A percentile compares a stretch with the other conserved stretches of the same genome.
These are phyloP conservation scores for Phaseolus coccineus DNA, from an alignment of 331 rosid genomes.

Conservation along the genomic window DNA sequence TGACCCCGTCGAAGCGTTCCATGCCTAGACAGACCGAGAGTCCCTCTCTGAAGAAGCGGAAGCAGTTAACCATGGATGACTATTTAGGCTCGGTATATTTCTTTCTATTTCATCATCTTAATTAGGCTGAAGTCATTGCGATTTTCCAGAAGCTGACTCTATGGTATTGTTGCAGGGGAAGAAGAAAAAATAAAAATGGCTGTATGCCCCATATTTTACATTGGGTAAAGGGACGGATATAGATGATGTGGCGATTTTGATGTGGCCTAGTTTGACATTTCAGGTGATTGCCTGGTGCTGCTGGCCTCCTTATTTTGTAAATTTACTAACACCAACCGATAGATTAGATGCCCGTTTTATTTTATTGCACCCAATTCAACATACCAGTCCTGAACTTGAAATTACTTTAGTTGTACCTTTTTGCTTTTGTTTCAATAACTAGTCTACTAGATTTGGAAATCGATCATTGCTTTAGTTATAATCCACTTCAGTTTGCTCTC, in stretches of 20 bases:
- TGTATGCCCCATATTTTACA: too few relatives aligned
- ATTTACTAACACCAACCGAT: constrained; percentile 32
- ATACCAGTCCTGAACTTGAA: background rate
- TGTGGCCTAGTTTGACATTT: constrained; percentile 9
- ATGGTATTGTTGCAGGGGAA: constrained; percentile 67
- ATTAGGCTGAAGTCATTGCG: background rate
- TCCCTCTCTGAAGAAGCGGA: constrained; percentile 81
- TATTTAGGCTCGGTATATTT: constrained; percentile 66
- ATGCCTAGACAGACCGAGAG: constrained; percentile 78
- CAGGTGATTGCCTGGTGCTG: background rate
- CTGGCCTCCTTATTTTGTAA: constrained; percentile 3
- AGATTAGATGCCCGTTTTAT: constrained; percentile 37
- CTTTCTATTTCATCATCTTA: constrained; percentile 20
- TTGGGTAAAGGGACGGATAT: background rate
- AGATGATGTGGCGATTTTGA: constrained; percentile 12
- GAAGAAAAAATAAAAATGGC: constrained; percentile 65
- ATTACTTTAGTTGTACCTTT: background rate
- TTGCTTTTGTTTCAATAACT: too few relatives aligned
- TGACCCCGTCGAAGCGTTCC: constrained; percentile 90
- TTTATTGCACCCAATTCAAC: constrained; percentile 13
- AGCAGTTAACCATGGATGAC: constrained; percentile 84
- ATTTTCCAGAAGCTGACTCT: constrained; percentile 36
- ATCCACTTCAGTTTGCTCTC: too few relatives aligned
- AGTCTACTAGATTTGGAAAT: too few relatives aligned
- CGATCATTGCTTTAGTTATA: too few relatives aligned